Base-by-base conservation (phyloP, 78 protist genomes). In the Polysphondylium violaceum region DNA sequence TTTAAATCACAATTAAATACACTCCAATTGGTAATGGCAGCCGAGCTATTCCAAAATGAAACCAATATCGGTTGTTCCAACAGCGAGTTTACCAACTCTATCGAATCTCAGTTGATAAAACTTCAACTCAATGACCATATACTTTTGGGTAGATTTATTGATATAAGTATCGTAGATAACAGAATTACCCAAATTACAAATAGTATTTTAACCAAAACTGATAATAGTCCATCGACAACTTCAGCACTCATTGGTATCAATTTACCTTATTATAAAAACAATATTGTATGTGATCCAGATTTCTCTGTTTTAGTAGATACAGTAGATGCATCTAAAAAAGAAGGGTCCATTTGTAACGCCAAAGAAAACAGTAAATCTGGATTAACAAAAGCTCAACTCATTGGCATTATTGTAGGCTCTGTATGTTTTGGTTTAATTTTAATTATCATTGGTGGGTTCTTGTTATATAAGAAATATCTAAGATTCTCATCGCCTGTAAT, bases 331-430 rank as follows among this genome's bases (percentile, higher is more conserved):
- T 38, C 23, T 1, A 9, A n/a, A 21, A 19, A 36, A 21, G 38
- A 43, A 2, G n/a, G n/a, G n/a, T n/a, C n/a, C n/a, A n/a, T n/a
- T n/a, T n/a, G n/a, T n/a, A n/a, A n/a, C n/a, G n/a, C n/a, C n/a
- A n/a, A n/a, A n/a, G 11, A 23, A 1, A 2, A 14, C 35, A 1
- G 12, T 16, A 27, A 63, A 19, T 14, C 33, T 9, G 65, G 69
- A 6, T 51, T 74, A 27, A 35, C 69, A 27, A 58, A 11, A 19
- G 17, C 35, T 23, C 69, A 53, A 33, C 17, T 74, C 3, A 50
- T 41, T 3, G 83, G 83, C 16, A 74, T 74, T 9, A 36, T 74
- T 33, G 69, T 74, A 14, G 83, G 83, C 23, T 33, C 38, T 33
- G 68, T 58, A 16, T 25, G 41, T 29, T 63, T 63, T 2, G 27